Percentiles rank a stretch among this genome's conserved stretches.
Conservation (phyloP, 1,139 yeast species). For the Hansenula anomala region DNA sequence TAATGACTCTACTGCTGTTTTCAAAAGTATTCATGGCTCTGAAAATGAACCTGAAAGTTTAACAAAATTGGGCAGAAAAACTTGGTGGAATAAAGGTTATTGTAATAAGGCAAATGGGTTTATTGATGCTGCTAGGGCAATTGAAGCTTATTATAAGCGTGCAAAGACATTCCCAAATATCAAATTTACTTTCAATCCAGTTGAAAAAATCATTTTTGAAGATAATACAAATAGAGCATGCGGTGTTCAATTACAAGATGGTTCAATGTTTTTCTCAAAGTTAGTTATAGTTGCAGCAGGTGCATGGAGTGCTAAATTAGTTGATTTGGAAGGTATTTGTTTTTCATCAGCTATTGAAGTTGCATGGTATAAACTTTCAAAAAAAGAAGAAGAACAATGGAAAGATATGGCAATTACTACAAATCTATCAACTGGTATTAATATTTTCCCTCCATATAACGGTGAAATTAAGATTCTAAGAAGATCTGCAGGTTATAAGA, state of each 20-base stretch:
- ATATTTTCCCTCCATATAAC: constrained; percentile 23
- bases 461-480: constrained; percentile 25
- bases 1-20: not conserved
- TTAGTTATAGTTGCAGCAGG: constrained; percentile 35
- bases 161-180: constrained; percentile 1
- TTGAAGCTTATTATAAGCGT: constrained; percentile 1
- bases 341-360: constrained; percentile 24
- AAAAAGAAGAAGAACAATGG: constrained; percentile 13
- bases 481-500: constrained; percentile 24
- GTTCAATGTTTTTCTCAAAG: constrained; percentile 23
- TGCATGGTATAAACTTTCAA: constrained; percentile 23
- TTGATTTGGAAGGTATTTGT: constrained; percentile 23
- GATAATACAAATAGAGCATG: constrained; percentile 8
- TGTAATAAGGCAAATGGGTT: not conserved
- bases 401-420: constrained; percentile 12
- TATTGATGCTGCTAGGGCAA: constrained; percentile 1
- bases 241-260: constrained; percentile 29
- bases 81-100: constrained; percentile 3
- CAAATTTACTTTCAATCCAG: not conserved
- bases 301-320: constrained; percentile 35
- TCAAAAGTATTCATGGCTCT: not conserved
- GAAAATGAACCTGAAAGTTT: not conserved
- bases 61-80: not conserved
- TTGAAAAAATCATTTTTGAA: constrained; percentile 1
- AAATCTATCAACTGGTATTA: constrained; percentile 19